phyloP scores from a whole-genome alignment of 2,329 filamentous ascomycete species.

The Rachicladosporium sp. region DNA sequence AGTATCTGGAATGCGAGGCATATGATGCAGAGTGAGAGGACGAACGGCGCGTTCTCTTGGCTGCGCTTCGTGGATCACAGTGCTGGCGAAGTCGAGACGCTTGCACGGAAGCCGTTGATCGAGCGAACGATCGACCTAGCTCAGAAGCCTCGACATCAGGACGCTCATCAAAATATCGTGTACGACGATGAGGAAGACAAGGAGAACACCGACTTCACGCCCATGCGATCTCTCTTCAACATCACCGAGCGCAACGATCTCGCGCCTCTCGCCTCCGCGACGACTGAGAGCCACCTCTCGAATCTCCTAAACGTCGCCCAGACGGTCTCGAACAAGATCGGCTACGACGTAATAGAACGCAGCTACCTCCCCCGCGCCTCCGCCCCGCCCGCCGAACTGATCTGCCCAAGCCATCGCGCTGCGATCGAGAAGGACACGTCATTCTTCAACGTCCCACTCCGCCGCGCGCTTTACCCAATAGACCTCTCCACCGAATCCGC shows the following conservation, averaged over 20 bases:
- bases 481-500: constrained; percentile 54
- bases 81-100: constrained; percentile 55
- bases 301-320: constrained; percentile 70
- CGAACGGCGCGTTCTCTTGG: constrained; percentile 69
- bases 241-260: constrained; percentile 60
- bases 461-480: constrained; percentile 61
- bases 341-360: constrained; percentile 67
- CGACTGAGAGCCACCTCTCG: constrained; percentile 58
- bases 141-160: constrained; percentile 35
- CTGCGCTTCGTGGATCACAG: constrained; percentile 75
- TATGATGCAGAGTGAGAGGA: constrained; percentile 50
- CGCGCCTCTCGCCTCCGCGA: constrained; percentile 55
- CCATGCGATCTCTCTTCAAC: constrained; percentile 68
- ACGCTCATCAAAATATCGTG: constrained; percentile 53
- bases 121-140: constrained; percentile 55
- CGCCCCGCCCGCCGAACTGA: constrained; percentile 75
- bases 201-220: constrained; percentile 43
- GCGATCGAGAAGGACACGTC: constrained; percentile 55
- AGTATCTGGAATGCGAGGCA: constrained; percentile 83
- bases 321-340: constrained; percentile 52
- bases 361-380: constrained; percentile 66
- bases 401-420: constrained; percentile 55
- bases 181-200: constrained; percentile 53
- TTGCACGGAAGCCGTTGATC: constrained; percentile 59
- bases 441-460: constrained; percentile 67